These are phyloP conservation scores for Phytophthora gonapodyides DNA, from an alignment of 352 stramenopile species.

Conservation along the genomic window DNA sequence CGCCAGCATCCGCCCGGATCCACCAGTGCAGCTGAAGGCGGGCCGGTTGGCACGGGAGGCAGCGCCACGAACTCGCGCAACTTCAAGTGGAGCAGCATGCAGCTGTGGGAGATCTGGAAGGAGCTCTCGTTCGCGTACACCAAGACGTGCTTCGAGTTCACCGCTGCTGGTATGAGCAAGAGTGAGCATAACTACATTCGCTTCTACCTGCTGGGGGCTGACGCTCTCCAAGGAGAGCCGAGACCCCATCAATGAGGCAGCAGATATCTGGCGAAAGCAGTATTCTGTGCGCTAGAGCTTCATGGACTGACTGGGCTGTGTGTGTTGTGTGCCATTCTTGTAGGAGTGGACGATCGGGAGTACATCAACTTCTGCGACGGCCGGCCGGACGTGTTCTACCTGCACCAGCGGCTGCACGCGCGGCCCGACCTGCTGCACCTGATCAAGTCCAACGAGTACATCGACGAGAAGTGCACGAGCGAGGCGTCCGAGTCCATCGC, in stretches of 20 bases:
- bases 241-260: slow-evolving; percentile 21
- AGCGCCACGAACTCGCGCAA: slow-evolving; percentile 54
- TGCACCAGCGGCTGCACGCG: slow-evolving; percentile 76
- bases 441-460: slow-evolving; percentile 87
- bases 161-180: slow-evolving; percentile 78
- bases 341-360: slow-evolving; percentile 75
- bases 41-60: slow-evolving; percentile 24
- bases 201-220: slow-evolving; percentile 33
- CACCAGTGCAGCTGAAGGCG: slow-evolving; percentile 16
- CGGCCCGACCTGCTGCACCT: slow-evolving; percentile 75
- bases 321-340: slow-evolving; percentile 25
- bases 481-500: slow-evolving; percentile 57
- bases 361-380: slow-evolving; percentile 84
- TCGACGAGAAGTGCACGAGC: slow-evolving; percentile 74
- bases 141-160: slow-evolving; percentile 85
- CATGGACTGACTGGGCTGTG: slow-evolving; percentile 30
- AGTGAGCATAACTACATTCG: slow-evolving; percentile 59
- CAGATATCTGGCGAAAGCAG: slow-evolving; percentile 11
- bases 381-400: slow-evolving; percentile 76
- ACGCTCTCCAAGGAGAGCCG: slow-evolving; percentile 16
- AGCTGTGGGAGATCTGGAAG: slow-evolving; percentile 87
- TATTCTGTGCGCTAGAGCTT: slow-evolving; percentile 4
- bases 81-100: slow-evolving; percentile 83
- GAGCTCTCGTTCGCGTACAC: slow-evolving; percentile 82
- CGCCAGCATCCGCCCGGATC: slow-evolving; percentile 33